Percentiles rank a stretch among this genome's conserved stretches.
Conservation (phyloP, 805 yeast genomes). For the Yamadazyma takamatsuzukensis region DNA sequence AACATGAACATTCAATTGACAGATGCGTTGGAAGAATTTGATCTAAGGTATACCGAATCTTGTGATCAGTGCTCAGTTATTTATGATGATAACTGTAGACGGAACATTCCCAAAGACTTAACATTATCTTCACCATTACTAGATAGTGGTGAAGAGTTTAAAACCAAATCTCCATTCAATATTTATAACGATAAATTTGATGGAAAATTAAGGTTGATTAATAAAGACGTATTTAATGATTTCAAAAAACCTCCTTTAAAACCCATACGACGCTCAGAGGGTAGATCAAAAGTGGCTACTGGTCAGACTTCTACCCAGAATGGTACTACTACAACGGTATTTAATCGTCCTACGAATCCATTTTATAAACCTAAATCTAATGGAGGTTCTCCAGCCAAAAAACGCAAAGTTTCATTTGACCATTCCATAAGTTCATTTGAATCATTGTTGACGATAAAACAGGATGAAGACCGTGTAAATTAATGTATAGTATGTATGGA, state of each 20-base stretch:
- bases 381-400: slow-evolving; percentile 10
- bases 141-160: slow-evolving; percentile 10
- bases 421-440: slow-evolving; percentile 9
- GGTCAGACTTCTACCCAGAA: too few relatives aligned
- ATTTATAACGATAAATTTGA: slow-evolving; percentile 10
- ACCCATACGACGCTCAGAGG: slow-evolving; percentile 16
- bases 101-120: slow-evolving; percentile 10
- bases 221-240: slow-evolving; percentile 7
- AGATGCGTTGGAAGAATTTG: slow-evolving; percentile 24
- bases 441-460: slow-evolving; percentile 6
- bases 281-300: slow-evolving; percentile 3
- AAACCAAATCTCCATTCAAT: slow-evolving; percentile 3
- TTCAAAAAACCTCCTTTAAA: slow-evolving; percentile 19
- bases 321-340: neutral
- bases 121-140: slow-evolving; percentile 23
- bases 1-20: slow-evolving; percentile 16
- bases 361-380: slow-evolving; percentile 15
- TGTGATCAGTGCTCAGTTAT: slow-evolving; percentile 14
- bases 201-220: slow-evolving; percentile 6
- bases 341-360: slow-evolving; percentile 8
- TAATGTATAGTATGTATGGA: neutral
- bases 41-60: slow-evolving; percentile 18
- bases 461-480: neutral
- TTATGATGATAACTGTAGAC: slow-evolving; percentile 2
- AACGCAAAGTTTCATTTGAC: slow-evolving; percentile 8